Evolutionary conservation across 2,329 filamentous ascomycete genomes (phyloP).

Genomic region (Fusarium sp.): DNA sequence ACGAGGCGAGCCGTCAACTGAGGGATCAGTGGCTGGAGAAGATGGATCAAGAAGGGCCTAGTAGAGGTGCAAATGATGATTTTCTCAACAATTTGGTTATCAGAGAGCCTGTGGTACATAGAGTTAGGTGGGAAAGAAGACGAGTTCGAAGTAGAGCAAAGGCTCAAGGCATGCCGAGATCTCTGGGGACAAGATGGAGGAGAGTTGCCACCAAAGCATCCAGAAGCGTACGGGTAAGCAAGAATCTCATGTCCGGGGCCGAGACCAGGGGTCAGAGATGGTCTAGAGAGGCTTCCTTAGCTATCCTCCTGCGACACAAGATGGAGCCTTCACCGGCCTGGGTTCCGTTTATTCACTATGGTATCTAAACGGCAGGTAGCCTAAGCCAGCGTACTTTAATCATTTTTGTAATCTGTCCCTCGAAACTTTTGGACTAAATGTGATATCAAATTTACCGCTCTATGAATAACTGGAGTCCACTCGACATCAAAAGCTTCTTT

Average conservation of each 20-base stretch:
- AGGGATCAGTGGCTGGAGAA: background rate
- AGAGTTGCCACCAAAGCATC: background rate
- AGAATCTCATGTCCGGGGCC: rapidly evolving
- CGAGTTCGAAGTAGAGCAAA: background rate
- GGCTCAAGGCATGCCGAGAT: background rate
- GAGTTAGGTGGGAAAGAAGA: background rate
- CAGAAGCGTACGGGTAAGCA: background rate
- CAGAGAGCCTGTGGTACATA: background rate
- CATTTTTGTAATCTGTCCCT: rapidly evolving
- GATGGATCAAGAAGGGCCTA: background rate
- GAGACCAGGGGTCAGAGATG: background rate
- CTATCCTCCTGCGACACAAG: background rate
- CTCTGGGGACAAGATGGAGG: background rate
- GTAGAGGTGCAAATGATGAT: rapidly evolving
- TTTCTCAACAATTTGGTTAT: rapidly evolving
- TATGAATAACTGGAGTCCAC: no score
- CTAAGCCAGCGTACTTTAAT: rapidly evolving
- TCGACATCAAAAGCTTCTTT: constrained; percentile 47
- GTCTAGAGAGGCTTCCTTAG: background rate
- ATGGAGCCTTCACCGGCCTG: background rate
- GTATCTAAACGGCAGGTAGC: background rate
- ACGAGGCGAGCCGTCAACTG: background rate
- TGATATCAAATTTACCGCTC: background rate
- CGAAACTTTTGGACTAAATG: rapidly evolving
- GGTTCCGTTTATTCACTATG: background rate